A percentile compares a stretch with the other conserved stretches of the same genome.
Evolutionary conservation across 108 stramenopile species (phyloP).

Genomic region (Skeletonema potamos): DNA sequence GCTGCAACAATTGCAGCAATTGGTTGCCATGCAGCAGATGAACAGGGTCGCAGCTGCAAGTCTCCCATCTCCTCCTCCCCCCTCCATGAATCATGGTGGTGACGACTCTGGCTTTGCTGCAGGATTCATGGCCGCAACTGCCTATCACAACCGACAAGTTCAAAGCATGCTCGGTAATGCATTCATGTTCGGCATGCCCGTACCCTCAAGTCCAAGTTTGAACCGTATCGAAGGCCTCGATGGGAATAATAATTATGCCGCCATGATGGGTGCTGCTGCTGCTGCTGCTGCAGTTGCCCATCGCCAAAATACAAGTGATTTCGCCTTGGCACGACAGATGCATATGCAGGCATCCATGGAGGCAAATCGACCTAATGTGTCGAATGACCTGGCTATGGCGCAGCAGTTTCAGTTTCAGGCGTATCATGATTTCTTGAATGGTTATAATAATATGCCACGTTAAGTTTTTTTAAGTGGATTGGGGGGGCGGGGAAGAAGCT

Average conservation of each 20-base stretch:
- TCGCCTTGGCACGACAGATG: background rate
- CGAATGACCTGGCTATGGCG: background rate
- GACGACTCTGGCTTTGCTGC: constrained; percentile 57
- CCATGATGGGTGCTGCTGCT: too few relatives aligned
- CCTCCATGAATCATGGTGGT: background rate
- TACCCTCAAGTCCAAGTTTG: background rate
- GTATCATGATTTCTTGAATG: background rate
- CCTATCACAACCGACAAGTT: constrained; percentile 42
- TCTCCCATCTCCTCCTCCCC: background rate
- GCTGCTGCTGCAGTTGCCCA: too few relatives aligned
- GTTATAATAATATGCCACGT: background rate
- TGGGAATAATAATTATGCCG: background rate
- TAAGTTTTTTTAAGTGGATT: too few relatives aligned
- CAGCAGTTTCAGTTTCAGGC: background rate
- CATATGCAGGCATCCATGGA: background rate
- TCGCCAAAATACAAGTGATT: background rate
- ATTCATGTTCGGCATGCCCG: constrained; percentile 9
- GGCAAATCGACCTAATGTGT: background rate
- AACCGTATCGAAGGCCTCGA: background rate
- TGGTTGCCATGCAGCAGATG: background rate
- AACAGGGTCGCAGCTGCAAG: background rate
- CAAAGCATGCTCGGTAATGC: constrained; percentile 35
- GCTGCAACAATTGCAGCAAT: background rate
- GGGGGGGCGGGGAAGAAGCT: too few relatives aligned
- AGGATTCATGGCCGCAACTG: constrained; percentile 62